A percentile compares a stretch with the other conserved stretches of the same genome.
These are phyloP conservation scores for Violaceomyces palustris DNA, from an alignment of 1,284 basidiomycete species.

Conservation along the genomic window DNA sequence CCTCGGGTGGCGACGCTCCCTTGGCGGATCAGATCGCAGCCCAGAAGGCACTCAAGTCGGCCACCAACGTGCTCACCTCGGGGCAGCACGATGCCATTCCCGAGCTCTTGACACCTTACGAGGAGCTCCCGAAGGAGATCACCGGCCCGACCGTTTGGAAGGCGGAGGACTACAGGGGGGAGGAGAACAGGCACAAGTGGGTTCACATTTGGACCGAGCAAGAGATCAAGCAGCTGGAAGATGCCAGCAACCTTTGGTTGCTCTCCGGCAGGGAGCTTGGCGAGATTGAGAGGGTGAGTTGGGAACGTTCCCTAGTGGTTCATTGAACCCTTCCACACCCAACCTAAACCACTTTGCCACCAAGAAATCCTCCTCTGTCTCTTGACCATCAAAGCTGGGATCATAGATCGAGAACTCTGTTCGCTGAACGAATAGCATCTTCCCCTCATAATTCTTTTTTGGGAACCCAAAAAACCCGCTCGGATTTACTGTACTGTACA, in stretches of 20 bases:
- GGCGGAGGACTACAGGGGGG: conserved; percentile 43
- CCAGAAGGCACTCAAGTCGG: conserved; percentile 33
- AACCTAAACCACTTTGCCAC: too few relatives aligned
- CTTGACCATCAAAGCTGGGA: too few relatives aligned
- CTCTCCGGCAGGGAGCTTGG: conserved; percentile 31
- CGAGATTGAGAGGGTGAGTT: conserved; percentile 33
- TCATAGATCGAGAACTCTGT: too few relatives aligned
- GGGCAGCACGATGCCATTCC: conserved; percentile 42
- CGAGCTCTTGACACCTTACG: conserved; percentile 43
- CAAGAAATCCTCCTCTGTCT: too few relatives aligned
- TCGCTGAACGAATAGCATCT: too few relatives aligned
- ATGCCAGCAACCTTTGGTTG: conserved; percentile 28
- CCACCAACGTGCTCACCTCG: conserved; percentile 36
- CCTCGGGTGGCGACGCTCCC: conserved; percentile 7
- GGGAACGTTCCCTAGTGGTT: too few relatives aligned
- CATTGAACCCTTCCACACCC: too few relatives aligned
- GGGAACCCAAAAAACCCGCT: too few relatives aligned
- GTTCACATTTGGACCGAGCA: conserved; percentile 28
- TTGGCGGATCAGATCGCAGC: conserved; percentile 28
- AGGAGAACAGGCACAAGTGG: conserved; percentile 32
- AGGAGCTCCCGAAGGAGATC: conserved; percentile 51
- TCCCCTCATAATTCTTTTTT: too few relatives aligned
- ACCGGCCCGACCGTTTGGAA: conserved; percentile 44
- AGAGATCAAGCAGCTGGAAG: conserved; percentile 33
- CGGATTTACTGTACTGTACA: conserved; percentile 9